Conservation (phyloP, 345 rosid genomes). For the Brassica nigra region DNA sequence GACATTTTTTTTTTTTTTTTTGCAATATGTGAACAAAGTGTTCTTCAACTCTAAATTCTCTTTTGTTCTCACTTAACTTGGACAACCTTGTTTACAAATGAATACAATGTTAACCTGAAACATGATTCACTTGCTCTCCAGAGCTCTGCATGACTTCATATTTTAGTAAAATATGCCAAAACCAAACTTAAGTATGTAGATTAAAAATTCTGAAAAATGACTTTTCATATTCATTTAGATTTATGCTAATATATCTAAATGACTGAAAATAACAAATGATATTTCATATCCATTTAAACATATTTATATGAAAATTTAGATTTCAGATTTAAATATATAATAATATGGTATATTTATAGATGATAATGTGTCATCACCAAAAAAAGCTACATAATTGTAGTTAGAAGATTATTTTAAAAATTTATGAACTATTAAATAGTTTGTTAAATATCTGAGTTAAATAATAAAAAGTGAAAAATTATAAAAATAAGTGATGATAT, state of each 20-base stretch:
- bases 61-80: background rate
- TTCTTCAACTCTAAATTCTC: background rate
- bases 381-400: background rate
- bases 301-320: too few species aligned
- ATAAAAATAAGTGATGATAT: too few species aligned
- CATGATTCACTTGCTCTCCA: too few species aligned
- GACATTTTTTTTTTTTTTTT: background rate
- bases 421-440: background rate
- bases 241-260: too few species aligned
- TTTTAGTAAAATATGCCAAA: too few species aligned
- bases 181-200: background rate
- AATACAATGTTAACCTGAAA: background rate
- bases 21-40: background rate
- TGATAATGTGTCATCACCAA: background rate
- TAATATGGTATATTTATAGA: background rate
- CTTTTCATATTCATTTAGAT: background rate
- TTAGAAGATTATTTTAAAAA: background rate
- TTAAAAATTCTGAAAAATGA: background rate
- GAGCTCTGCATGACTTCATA: too few species aligned
- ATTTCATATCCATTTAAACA: background rate
- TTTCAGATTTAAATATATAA: too few species aligned
- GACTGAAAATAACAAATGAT: background rate
- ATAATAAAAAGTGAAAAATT: too few species aligned
- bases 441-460: background rate
- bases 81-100: slow-evolving; percentile 19